Base-by-base conservation (phyloP, 306 rosid species). In the Fragaria iinumae region DNA sequence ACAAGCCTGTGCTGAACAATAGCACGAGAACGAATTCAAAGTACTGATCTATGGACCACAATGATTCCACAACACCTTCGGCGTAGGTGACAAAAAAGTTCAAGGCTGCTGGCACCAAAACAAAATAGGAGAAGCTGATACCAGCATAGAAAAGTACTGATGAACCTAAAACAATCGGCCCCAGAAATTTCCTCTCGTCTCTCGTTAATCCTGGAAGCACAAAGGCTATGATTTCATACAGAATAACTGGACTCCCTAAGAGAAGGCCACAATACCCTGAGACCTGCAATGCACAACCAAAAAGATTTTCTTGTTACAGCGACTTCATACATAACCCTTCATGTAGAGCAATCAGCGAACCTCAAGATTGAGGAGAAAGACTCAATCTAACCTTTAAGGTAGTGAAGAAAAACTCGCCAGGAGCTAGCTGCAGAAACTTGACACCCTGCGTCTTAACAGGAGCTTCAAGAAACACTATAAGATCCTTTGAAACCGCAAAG, bases 21-120 rank as follows among this genome's bases (percentile, higher is more conserved):
- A 95, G 97, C 71, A 95, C 93, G 16, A 95, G 93, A n/a, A 95
- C 95, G 38, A 92, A 95, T 80, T 95, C 99, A 77, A 95, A 95
- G 88, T 95, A 95, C 69, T 95, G 99, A 85, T 95, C 99, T 9
- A 95, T 95, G 70, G 98, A 95, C 98, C 98, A 95, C 43, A 95
- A 62, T 38, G 98, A 95, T 82, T 95, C 98, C 74, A 95, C 98
- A 69, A 79, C 97, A 36, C 98, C 98, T 86, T 92, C 98, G 0
- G 98, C 97, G 18, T 92, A 95, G 60, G 48, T 87, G 60, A 92
- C 96, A 48, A 95, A 95, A 84, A 95, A 95, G 50, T 87, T 95
- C 77, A 95, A 84, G 71, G 98, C 98, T 18, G 98, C 98, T 4
- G 98, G 98, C 11, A 91, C 87, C 82, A 95, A 74, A 72, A 95